Conservation (phyloP, 345 rosid species). For the Eucalyptus polybractea region DNA sequence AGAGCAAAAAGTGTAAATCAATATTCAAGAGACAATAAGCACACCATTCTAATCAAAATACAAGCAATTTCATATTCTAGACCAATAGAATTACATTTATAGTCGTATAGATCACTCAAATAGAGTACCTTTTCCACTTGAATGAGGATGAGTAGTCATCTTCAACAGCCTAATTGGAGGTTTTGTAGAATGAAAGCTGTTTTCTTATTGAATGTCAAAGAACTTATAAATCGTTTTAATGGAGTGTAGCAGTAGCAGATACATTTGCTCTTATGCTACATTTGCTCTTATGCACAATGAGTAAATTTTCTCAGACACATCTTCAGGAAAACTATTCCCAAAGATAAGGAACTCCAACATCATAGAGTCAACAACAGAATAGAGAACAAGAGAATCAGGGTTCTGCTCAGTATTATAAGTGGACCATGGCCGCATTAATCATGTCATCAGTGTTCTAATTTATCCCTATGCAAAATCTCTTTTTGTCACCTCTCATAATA, state of each 20-base stretch:
- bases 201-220: neutral
- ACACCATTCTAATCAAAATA: neutral
- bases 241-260: neutral
- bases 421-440: neutral
- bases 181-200: neutral
- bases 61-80: neutral
- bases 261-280: neutral
- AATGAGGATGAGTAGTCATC: neutral
- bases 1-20: neutral
- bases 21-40: neutral
- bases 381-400: neutral
- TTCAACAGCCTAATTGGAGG: neutral
- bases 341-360: neutral
- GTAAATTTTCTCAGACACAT: neutral
- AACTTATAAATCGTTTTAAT: neutral
- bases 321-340: neutral
- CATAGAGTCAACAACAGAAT: neutral
- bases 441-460: neutral
- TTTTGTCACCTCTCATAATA: neutral
- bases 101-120: neutral
- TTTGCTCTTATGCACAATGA: neutral
- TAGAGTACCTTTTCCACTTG: neutral
- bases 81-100: neutral
- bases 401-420: neutral
- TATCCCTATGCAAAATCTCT: neutral